Conservation (phyloP, 2,329 filamentous ascomycete species). For the Teratosphaeria nubilosa region DNA sequence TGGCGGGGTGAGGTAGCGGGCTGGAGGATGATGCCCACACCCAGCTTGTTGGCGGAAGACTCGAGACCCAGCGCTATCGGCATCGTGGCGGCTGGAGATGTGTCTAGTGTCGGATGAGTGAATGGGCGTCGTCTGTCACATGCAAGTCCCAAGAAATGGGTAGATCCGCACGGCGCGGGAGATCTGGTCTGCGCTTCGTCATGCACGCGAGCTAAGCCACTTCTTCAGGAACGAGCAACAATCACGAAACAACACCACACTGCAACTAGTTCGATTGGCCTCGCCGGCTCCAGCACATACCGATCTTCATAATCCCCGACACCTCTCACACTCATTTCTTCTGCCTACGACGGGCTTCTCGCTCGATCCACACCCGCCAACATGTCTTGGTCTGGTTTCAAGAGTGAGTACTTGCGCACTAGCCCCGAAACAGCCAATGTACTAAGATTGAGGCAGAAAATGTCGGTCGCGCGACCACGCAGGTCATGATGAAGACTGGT, state of each 20-base stretch:
- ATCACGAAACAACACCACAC: background rate
- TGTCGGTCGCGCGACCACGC: constrained; percentile 71
- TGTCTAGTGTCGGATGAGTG: background rate
- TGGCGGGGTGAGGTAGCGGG: constrained; percentile 25
- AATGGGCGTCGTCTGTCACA: background rate
- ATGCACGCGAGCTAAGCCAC: background rate
- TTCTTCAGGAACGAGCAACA: background rate
- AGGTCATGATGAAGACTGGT: constrained; percentile 99
- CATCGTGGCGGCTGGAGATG: constrained; percentile 14
- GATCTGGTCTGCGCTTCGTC: background rate
- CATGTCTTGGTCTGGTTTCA: constrained; percentile 52
- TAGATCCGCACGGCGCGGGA: background rate
- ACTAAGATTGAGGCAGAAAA: constrained; percentile 76
- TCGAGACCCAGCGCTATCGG: constrained; percentile 65
- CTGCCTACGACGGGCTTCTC: background rate
- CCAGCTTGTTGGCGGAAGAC: constrained; percentile 96
- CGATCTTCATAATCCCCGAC: background rate
- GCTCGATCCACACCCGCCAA: constrained; percentile 21
- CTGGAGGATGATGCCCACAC: constrained; percentile 84
- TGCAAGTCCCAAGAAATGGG: background rate
- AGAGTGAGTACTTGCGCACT: constrained; percentile 17
- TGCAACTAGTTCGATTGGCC: background rate
- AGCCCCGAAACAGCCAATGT: constrained; percentile 28
- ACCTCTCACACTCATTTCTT: background rate
- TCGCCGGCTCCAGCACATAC: background rate